Conservation (phyloP, 192 early-diverging fungal species). For the Helicostylum pulchrum region DNA sequence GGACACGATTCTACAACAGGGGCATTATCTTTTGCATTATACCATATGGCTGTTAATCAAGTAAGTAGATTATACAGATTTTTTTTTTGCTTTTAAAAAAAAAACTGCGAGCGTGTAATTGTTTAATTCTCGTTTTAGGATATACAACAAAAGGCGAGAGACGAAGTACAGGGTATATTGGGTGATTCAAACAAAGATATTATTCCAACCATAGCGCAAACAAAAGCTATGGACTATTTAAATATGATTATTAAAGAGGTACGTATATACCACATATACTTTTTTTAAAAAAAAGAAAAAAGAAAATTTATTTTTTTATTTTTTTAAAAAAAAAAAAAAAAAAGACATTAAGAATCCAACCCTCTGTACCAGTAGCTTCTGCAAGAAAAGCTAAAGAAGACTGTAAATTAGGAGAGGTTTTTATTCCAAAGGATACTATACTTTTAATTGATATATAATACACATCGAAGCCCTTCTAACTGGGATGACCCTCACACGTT, state of each 20-base stretch:
- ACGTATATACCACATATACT: too few relatives aligned
- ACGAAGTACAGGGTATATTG: conserved; percentile 46
- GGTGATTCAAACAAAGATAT: conserved; percentile 49
- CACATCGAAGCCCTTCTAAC: conserved; percentile 13
- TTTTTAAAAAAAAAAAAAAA: too few relatives aligned
- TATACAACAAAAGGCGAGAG: conserved; percentile 53
- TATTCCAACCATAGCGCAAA: conserved; percentile 49
- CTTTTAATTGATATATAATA: conserved; percentile 14
- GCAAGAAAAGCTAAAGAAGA: conserved; percentile 13
- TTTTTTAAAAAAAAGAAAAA: too few relatives aligned
- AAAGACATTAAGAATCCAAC: neutral
- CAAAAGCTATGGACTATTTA: conserved; percentile 49
- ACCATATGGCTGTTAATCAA: conserved; percentile 45
- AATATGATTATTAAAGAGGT: conserved; percentile 48
- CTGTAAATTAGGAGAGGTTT: conserved; percentile 9
- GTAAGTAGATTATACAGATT: neutral
- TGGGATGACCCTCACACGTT: conserved; percentile 45
- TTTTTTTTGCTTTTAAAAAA: too few relatives aligned
- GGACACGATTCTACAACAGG: conserved; percentile 58
- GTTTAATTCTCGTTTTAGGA: conserved; percentile 7
- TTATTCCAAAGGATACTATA: conserved; percentile 29
- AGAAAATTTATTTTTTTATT: neutral
- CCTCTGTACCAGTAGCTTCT: neutral
- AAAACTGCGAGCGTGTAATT: too few relatives aligned
- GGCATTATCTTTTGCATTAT: conserved; percentile 44